These are phyloP conservation scores for Circinella umbellata DNA, from an alignment of 371 early-diverging fungal species.

Conservation along the genomic window DNA sequence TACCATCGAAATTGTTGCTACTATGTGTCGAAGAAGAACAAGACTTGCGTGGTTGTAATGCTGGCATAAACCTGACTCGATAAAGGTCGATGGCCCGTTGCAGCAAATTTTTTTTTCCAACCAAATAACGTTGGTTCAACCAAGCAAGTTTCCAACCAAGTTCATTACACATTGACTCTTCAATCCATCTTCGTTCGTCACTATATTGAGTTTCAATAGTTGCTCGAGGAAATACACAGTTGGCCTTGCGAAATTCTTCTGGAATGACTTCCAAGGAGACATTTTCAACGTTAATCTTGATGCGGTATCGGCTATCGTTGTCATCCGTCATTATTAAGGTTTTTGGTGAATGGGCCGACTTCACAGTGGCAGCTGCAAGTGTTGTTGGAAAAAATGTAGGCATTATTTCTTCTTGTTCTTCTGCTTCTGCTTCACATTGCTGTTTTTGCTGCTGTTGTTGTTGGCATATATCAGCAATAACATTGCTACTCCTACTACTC, in stretches of 20 bases:
- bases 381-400: conserved; percentile 17
- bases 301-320: conserved; percentile 33
- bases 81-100: conserved; percentile 52
- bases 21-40: neutral
- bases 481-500: too few relatives aligned
- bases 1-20: too few relatives aligned
- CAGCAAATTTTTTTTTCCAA: conserved; percentile 47
- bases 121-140: conserved; percentile 46
- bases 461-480: too few relatives aligned
- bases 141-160: conserved; percentile 53
- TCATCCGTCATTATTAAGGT: conserved; percentile 45
- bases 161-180: conserved; percentile 46
- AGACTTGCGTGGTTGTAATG: conserved; percentile 37
- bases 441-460: conserved; percentile 11
- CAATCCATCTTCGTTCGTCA: conserved; percentile 26
- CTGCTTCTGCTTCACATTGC: conserved; percentile 34
- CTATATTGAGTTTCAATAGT: conserved; percentile 17
- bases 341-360: conserved; percentile 46
- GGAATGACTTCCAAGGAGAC: conserved; percentile 44
- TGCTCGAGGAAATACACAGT: conserved; percentile 48
- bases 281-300: conserved; percentile 46
- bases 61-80: conserved; percentile 46
- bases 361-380: conserved; percentile 33
- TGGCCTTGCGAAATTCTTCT: conserved; percentile 40
- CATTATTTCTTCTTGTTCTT: conserved; percentile 7